Evolutionary conservation across 2,329 filamentous ascomycete genomes (phyloP), one percentile per base, ranked within the genome.

Genomic region (Colletotrichum musae): DNA sequence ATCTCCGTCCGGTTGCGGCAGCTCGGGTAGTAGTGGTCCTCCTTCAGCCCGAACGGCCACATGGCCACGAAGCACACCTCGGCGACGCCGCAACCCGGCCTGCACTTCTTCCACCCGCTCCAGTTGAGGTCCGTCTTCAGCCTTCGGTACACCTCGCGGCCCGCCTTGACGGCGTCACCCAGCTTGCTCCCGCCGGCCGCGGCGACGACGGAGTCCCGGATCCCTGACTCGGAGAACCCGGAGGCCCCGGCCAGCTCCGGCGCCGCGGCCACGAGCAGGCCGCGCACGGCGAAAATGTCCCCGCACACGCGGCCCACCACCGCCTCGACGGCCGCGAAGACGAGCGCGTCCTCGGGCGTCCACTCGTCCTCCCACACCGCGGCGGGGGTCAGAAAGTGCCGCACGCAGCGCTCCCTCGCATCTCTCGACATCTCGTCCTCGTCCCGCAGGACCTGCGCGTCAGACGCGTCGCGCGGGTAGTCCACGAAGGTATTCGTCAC

Each of bases 61-160:
- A 92, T 90, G 2, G 89, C 88, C n/a, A 91, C 80, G 53, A 88
- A 84, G 70, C 89, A 89, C 3, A 90, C 77, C 76, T 92, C 85
- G 52, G 87, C 82, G 7, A 82, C 80, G 0, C 73, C 76, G 74
- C 90, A 92, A 1, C 82, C 81, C 6, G 81, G 79, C 66, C 21
- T 69, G 59, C 88, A 88, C 58, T 85, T 81, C 72, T 88, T 90
- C 88, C 88, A 92, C 0, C 78, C 83, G 4, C 87, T 84, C 90
- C 90, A 92, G 6, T 82, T 81, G 2, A 92, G 80, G 65, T 85
- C 85, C 1, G 77, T 70, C 21, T 86, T 83, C 16, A 92, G 63
- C 0, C 59, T 41, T 16, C 64, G 70, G 7, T 79, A 59, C 6
- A 73, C 58, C 18, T 36, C 32, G 2, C 68, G 64, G 4, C 67